Evolutionary conservation across 805 yeast genomes (phyloP), one percentile per base, ranked within the genome.

Genomic region (Candida corydali): DNA sequence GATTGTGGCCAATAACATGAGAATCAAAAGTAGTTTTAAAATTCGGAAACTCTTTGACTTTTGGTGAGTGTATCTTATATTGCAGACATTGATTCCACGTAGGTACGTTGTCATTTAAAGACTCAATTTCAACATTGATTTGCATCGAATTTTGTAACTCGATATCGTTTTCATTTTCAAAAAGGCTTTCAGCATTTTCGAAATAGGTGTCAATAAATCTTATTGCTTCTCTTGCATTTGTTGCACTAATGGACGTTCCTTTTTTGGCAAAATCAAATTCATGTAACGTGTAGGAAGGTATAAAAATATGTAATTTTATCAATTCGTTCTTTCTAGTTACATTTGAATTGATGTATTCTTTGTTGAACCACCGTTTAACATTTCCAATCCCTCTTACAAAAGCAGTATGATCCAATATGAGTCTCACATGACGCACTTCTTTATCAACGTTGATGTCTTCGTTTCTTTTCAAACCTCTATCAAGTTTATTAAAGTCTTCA

Each of bases 381-480:
- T 77, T 78, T 0, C 85, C 86, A 30, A 82, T 64, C 2, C 87
- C 91, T 37, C 80, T 74, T 14, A 78, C 77, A 42, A 82, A 67
- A 2, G 85, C 80, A 5, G 85, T 73, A 15, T 81, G 83, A 51
- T 82, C 89, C 28, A 82, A 49, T 14, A 82, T 76, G 40, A 81
- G 65, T 26, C 43, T 35, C 11, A 39, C 43, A 11, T 34, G 36
- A 23, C 42, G 42, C 27, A 27, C 32, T n/a, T 12, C n/a, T 27
- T n/a, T 26, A 26, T 26, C 5, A 10, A n/a, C 8, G 19, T 3
- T 3, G 15, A 11, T 4, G n/a, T n/a, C n/a, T n/a, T n/a, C n/a
- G n/a, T n/a, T n/a, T 26, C 23, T 11, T 22, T 26, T 6, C 14
- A 23, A 5, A 8, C 12, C 14, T 16, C 19, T 22, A 14, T 18